Evolutionary conservation across 2,329 filamentous ascomycete genomes (phyloP), one percentile per base, ranked within the genome.

Genomic region (Mollisia scopiformis): DNA sequence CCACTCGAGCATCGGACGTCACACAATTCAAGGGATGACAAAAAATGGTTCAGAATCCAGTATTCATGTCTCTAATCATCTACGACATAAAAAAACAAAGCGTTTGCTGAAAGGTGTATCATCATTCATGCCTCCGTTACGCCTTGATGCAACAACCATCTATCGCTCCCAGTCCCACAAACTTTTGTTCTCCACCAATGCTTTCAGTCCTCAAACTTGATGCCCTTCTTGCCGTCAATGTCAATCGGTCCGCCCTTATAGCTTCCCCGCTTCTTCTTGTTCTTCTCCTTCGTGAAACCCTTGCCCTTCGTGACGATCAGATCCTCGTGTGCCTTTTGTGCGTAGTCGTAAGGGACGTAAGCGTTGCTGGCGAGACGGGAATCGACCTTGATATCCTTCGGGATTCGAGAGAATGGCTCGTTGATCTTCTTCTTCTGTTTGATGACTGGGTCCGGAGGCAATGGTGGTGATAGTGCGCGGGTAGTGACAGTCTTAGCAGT

Each of bases 271-370:
- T 93, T 93, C 84, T 93, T 95, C 84, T 99, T 99, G 80, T 99
- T 99, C 88, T 99, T 99, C 82, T 98, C 95, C 82, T 99, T 99
- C 62, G 94, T 98, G 79, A 99, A 99, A 3, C 92, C 93, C 80
- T 97, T 98, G 71, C 95, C 95, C 75, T 90, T 92, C 31, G 94
- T 98, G 39, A 97, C 85, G 52, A 93, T 91, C 65, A 99, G 80
- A 74, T 97, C 93, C 68, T 92, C 85, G 73, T 93, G 91, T 8
- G 96, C 96, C 69, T 88, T 88, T 70, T 95, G 89, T 25, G 93
- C 94, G 78, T 98, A 99, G 65, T 90, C 88, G 75, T 97, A 92
- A 23, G 88, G 82, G 11, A 92, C 82, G 74, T 94, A 98, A 14
- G 85, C 86, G 77, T 98, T 97, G 69, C 89, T 93, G 2, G 86